Conservation (phyloP, 257 asterid genomes). For the Striga asiatica region DNA sequence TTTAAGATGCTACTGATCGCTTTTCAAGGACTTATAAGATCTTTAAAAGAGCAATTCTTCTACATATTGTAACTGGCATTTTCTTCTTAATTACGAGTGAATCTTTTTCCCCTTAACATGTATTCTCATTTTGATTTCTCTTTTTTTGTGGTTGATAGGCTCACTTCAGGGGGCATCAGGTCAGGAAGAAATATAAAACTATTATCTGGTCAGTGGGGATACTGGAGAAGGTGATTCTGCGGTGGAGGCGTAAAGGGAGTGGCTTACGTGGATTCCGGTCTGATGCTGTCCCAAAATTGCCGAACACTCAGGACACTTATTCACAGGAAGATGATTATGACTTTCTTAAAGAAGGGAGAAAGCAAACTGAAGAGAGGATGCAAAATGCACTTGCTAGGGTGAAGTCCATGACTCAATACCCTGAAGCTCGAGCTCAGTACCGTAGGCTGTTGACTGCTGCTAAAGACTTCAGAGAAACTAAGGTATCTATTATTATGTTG, state of each 20-base stretch:
- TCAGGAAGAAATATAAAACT: constrained; percentile 56
- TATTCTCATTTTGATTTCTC: constrained; percentile 12
- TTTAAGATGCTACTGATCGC: too few relatives aligned
- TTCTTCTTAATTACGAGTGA: not conserved
- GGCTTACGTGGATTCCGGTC: constrained; percentile 63
- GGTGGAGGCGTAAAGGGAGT: constrained; percentile 74
- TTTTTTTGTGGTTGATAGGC: constrained; percentile 36
- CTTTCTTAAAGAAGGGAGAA: constrained; percentile 60
- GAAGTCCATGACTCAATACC: constrained; percentile 56
- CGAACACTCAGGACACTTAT: constrained; percentile 17
- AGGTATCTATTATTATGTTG: constrained; percentile 32
- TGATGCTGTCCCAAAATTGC: constrained; percentile 26
- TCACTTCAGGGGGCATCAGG: constrained; percentile 83
- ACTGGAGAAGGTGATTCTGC: constrained; percentile 61
- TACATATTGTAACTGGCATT: too few relatives aligned
- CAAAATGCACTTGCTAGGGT: constrained; percentile 71
- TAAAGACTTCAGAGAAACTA: constrained; percentile 48
- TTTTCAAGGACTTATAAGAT: too few relatives aligned
- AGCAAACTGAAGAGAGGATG: constrained; percentile 62
- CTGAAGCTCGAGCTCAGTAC: constrained; percentile 36
- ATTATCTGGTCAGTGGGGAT: constrained; percentile 72
- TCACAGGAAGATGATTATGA: constrained; percentile 56
- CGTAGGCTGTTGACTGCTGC: constrained; percentile 70
- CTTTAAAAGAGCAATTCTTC: too few relatives aligned
- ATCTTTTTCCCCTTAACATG: not conserved